Percentiles rank a stretch among this genome's conserved stretches.
phyloP scores from a whole-genome alignment of 352 stramenopile species.

The Pilasporangium apinafurcum region DNA sequence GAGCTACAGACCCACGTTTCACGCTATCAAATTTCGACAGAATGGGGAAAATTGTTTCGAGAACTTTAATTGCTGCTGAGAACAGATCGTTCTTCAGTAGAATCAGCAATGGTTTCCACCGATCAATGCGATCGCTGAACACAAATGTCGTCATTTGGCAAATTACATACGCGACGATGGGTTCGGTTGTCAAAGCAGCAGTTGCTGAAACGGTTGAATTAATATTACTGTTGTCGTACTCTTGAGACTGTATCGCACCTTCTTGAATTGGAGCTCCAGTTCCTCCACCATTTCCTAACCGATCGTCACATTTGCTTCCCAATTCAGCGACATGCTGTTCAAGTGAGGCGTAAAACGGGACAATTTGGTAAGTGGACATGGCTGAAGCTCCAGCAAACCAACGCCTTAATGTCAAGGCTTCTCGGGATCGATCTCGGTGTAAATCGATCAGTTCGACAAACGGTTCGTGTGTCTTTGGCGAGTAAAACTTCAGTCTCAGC shows the following conservation, averaged over 20 bases:
- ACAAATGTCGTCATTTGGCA: slow-evolving; percentile 77
- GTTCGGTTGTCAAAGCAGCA: slow-evolving; percentile 59
- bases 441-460: slow-evolving; percentile 69
- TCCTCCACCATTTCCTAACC: slow-evolving; percentile 8
- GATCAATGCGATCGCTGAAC: slow-evolving; percentile 68
- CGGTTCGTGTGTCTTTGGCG: slow-evolving; percentile 51
- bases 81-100: slow-evolving; percentile 65
- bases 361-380: slow-evolving; percentile 11
- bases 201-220: slow-evolving; percentile 21
- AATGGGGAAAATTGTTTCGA: slow-evolving; percentile 69
- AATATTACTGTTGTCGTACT: slow-evolving; percentile 7
- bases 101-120: slow-evolving; percentile 74
- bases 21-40: slow-evolving; percentile 46
- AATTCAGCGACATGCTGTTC: slow-evolving; percentile 26
- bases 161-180: slow-evolving; percentile 83
- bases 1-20: slow-evolving; percentile 17
- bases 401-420: slow-evolving; percentile 64
- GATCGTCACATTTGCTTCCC: slow-evolving; percentile 1
- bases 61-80: slow-evolving; percentile 51
- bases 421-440: slow-evolving; percentile 57
- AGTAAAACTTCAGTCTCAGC: slow-evolving; percentile 82
- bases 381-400: slow-evolving; percentile 54
- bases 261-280: slow-evolving; percentile 29
- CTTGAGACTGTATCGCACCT: background rate
- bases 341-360: slow-evolving; percentile 53